These are phyloP conservation scores for Talaromyces trachyspermus DNA, from an alignment of 495 filamentous ascomycete genomes.

Conservation along the genomic window DNA sequence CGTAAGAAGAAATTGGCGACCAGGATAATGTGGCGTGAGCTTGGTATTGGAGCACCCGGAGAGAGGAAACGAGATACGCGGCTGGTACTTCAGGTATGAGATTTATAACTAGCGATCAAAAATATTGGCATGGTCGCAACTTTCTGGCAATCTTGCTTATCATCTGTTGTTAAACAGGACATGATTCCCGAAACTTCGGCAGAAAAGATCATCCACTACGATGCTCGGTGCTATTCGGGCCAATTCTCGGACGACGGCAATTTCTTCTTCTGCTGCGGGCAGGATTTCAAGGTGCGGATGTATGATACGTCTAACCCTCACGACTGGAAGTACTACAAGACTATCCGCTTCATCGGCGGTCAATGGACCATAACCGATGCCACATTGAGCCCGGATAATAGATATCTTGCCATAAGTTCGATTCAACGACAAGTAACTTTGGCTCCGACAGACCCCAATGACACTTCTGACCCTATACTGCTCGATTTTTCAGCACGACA, in stretches of 20 bases:
- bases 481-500: conserved; percentile 58
- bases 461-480: conserved; percentile 65
- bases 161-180: conserved; percentile 22
- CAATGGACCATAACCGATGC: conserved; percentile 97
- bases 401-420: conserved; percentile 80
- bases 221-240: conserved; percentile 81
- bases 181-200: conserved; percentile 67
- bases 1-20: conserved; percentile 55
- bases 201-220: conserved; percentile 83
- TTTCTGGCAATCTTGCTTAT: conserved; percentile 7
- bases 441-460: conserved; percentile 76
- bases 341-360: conserved; percentile 68
- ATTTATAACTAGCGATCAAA: not conserved
- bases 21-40: conserved; percentile 69
- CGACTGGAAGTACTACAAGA: conserved; percentile 94
- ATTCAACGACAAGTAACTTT: conserved; percentile 76
- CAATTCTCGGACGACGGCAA: conserved; percentile 96
- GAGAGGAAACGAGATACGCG: conserved; percentile 48
- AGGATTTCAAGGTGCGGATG: conserved; percentile 91
- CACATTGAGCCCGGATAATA: conserved; percentile 84
- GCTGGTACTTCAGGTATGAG: conserved; percentile 57
- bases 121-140: not conserved
- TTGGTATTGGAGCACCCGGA: conserved; percentile 53
- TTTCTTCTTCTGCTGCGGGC: conserved; percentile 92
- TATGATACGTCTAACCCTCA: conserved; percentile 97